phyloP scores from a whole-genome alignment of 2,329 filamentous ascomycete genomes.

The Anthostomella pinea region DNA sequence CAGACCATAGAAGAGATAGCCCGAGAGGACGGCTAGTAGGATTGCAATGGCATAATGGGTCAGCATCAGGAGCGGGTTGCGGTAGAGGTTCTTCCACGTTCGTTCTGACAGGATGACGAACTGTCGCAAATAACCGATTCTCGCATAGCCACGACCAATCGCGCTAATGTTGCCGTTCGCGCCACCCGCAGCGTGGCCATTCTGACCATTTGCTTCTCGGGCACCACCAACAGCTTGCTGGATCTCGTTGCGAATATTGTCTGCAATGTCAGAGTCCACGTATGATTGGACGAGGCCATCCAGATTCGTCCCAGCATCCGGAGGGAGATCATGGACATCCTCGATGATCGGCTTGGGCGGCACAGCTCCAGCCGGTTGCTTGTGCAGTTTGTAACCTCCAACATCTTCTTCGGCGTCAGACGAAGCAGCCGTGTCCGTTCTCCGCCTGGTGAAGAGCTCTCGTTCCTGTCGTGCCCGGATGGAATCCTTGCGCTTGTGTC shows the following conservation, averaged over 20 bases:
- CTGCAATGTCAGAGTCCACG: slow-evolving; percentile 72
- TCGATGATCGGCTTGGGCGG: slow-evolving; percentile 63
- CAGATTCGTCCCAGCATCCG: slow-evolving; percentile 70
- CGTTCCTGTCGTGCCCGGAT: slow-evolving; percentile 83
- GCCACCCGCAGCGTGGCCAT: slow-evolving; percentile 46
- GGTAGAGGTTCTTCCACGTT: slow-evolving; percentile 96
- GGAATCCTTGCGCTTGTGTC: slow-evolving; percentile 71
- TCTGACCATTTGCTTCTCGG: slow-evolving; percentile 63
- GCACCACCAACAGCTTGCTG: slow-evolving; percentile 63
- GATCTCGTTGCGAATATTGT: slow-evolving; percentile 75
- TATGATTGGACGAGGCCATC: slow-evolving; percentile 79
- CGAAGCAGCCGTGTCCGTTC: slow-evolving; percentile 62
- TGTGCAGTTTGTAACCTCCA: slow-evolving; percentile 51
- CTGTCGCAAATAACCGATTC: slow-evolving; percentile 75
- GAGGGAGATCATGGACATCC: slow-evolving; percentile 63
- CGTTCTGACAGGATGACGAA: slow-evolving; percentile 86
- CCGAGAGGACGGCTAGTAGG: slow-evolving; percentile 86
- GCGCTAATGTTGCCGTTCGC: slow-evolving; percentile 52
- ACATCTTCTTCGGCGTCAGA: slow-evolving; percentile 54
- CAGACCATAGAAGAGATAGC: slow-evolving; percentile 92
- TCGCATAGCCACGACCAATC: slow-evolving; percentile 76
- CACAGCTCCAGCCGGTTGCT: slow-evolving; percentile 40
- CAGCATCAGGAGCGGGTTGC: slow-evolving; percentile 97
- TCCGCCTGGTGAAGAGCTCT: slow-evolving; percentile 84
- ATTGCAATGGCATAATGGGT: slow-evolving; percentile 98